Percentiles rank a stretch among this genome's conserved stretches.
Conservation (phyloP, 2,329 filamentous ascomycete species). For the Ceratocystis variospora region DNA sequence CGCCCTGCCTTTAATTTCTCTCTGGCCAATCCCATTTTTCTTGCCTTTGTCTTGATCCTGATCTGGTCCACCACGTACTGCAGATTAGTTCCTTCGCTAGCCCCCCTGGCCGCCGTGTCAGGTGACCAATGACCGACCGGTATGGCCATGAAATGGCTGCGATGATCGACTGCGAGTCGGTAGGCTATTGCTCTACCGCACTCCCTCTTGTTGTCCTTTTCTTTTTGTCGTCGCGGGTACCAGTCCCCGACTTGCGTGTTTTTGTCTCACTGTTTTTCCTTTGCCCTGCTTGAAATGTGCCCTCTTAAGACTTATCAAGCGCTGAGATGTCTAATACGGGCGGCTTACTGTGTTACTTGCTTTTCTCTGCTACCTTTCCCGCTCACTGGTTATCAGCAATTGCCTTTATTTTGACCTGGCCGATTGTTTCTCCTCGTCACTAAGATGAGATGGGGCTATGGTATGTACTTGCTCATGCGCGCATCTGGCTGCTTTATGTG, state of each 20-base stretch:
- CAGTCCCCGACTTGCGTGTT: background rate
- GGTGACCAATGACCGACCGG: background rate
- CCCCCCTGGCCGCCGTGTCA: background rate
- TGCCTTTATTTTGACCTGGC: background rate
- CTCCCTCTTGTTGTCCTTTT: background rate
- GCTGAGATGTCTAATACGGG: background rate
- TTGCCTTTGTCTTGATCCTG: constrained; percentile 14
- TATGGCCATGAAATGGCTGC: background rate
- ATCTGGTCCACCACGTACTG: constrained; percentile 15
- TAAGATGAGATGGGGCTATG: too few species aligned
- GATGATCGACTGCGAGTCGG: too few species aligned
- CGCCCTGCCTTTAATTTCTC: too few species aligned
- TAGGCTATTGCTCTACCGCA: too few species aligned
- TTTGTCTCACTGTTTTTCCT: background rate
- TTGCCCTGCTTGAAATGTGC: background rate
- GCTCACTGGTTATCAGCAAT: background rate
- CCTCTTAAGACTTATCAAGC: background rate
- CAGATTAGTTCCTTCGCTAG: constrained; percentile 9
- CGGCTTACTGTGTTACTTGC: background rate
- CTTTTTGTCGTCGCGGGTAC: background rate
- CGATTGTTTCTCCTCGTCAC: too few species aligned
- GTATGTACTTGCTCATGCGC: too few species aligned
- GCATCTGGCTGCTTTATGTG: too few species aligned
- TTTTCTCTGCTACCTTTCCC: background rate
- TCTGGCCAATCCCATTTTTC: background rate